Evolutionary conservation across 306 rosid genomes (phyloP).

Genomic region (Pachyrhizus erosus): DNA sequence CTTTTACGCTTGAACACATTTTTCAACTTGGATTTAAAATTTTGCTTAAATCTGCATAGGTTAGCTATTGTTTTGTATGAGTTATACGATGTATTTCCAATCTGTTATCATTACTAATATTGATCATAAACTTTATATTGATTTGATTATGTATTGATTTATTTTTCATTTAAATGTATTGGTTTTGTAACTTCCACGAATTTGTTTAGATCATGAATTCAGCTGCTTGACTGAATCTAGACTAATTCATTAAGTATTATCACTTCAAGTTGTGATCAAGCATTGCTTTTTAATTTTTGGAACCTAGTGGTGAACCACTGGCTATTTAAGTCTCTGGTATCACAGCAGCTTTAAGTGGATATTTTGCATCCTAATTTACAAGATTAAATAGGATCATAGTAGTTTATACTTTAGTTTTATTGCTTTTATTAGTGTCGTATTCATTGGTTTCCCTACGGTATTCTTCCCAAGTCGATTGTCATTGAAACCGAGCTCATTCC

Average conservation of each 20-base stretch:
- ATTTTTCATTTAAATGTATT: not conserved
- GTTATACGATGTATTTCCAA: constrained; percentile 1
- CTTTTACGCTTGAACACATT: not conserved
- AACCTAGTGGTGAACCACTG: not conserved
- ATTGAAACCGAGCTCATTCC: not conserved
- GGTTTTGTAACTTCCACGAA: not conserved
- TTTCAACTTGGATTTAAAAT: constrained; percentile 14
- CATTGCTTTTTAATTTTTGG: not conserved
- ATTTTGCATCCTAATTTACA: not conserved
- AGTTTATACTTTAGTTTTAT: not conserved
- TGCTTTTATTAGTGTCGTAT: not conserved
- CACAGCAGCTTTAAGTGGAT: not conserved
- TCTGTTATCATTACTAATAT: not conserved
- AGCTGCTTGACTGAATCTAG: not conserved
- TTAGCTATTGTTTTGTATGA: not conserved
- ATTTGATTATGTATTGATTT: not conserved
- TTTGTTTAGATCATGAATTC: not conserved
- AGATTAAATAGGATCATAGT: not conserved
- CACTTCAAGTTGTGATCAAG: not conserved
- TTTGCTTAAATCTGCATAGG: not conserved
- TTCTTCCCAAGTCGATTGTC: not conserved
- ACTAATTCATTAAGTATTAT: not conserved
- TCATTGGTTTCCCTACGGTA: not conserved
- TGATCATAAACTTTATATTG: not conserved
- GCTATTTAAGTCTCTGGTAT: not conserved